Base-by-base conservation (phyloP, 495 filamentous ascomycete genomes). In the Aspergillus incahuasiensis region DNA sequence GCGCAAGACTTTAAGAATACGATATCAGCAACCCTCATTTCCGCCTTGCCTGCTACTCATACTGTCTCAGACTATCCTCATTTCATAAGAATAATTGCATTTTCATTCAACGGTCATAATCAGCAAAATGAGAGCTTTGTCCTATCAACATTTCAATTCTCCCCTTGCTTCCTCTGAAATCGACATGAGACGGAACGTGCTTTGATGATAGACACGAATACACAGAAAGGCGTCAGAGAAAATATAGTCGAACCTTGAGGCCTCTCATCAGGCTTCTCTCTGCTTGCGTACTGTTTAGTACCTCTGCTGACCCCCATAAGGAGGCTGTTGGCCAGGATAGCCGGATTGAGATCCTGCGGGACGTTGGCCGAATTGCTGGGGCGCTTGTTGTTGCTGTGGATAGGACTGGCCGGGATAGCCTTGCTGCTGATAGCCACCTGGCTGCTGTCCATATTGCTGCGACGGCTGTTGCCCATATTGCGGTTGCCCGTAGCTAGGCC, bases 381-480 rank as follows among this genome's bases (percentile, higher is more conserved):
- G n/a, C n/a, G n/a, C n/a, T n/a, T n/a, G n/a, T n/a, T n/a, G n/a
- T n/a, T n/a, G n/a, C n/a, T n/a, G n/a, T n/a, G n/a, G n/a, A n/a
- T n/a, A n/a, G n/a, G n/a, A n/a, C n/a, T n/a, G n/a, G n/a, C n/a
- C n/a, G n/a, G n/a, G n/a, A n/a, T n/a, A n/a, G n/a, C n/a, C n/a
- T n/a, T n/a, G n/a, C n/a, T n/a, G n/a, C n/a, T n/a, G n/a, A n/a
- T n/a, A n/a, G n/a, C n/a, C n/a, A n/a, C n/a, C n/a, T n/a, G n/a
- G n/a, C n/a, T n/a, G n/a, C n/a, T n/a, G n/a, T n/a, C n/a, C n/a
- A n/a, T n/a, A n/a, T n/a, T n/a, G n/a, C n/a, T n/a, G n/a, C n/a
- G n/a, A n/a, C n/a, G n/a, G 46, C 35, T 19, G 51, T 11, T 45
- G 51, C 15, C 51, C 51, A n/a, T 53, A 53, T 24, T 53, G 51